Evolutionary conservation across 371 early-diverging fungal species (phyloP), one percentile per base, ranked within the genome.

Genomic region (Mortierella sp.): DNA sequence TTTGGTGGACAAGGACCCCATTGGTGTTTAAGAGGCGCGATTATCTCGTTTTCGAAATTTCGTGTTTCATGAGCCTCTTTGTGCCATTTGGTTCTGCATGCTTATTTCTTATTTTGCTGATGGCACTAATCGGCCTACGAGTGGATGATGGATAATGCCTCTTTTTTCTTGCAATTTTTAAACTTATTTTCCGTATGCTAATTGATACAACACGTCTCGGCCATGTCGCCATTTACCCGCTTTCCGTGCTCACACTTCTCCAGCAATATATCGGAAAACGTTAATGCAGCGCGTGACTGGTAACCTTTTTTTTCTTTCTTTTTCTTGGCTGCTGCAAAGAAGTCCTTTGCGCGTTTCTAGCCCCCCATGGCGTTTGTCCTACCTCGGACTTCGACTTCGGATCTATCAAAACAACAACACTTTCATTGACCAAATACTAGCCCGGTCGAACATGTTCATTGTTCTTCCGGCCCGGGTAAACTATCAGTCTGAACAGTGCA

Each of bases 191-290:
- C 61, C 22, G 61, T 34, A 19, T 31, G n/a, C 22, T 37, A 31
- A 34, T 53, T 72, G 78, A 77, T 68, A 69, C 73, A 68, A 77
- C 72, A 47, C 45, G 55, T 65, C 41, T 53, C 52, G 34, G 40
- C 66, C 74, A 79, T 79, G 79, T 74, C 79, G 74, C 74, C 74
- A 79, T 79, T 72, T 44, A 31, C 10, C 66, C 61, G 37, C 8
- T 58, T 58, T 58, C 61, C 61, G 37, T 34, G 61, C 34, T 58
- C 34, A 34, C n/a, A 58, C n/a, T 48, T 48, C 9, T n/a, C n/a
- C 6, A 16, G 22, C n/a, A 22, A 47, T 22, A 19, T 4, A 22
- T 47, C 22, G 47, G n/a, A 4, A 48, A 22, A 22, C 34, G 7
- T 34, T 34, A 34, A 58, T 58, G 58, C 58, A 58, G 34, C 37